Evolutionary conservation across 2,329 filamentous ascomycete genomes (phyloP).

Genomic region (Penicillium sp.): DNA sequence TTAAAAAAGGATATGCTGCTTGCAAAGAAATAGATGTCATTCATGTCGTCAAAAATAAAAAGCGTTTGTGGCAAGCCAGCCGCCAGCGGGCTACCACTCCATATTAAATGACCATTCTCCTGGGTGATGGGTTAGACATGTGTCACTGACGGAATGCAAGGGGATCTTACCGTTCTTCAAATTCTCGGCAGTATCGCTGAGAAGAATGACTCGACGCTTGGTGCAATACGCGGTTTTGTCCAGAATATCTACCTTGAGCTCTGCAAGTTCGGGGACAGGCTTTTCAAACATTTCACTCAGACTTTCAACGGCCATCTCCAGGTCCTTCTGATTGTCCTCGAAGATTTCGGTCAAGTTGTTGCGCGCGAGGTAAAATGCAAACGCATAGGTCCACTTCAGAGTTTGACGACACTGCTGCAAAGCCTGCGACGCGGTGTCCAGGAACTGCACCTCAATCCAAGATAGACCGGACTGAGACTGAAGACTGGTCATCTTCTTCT

Average conservation of each 20-base stretch:
- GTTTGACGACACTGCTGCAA: constrained; percentile 97
- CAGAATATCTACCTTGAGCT: constrained; percentile 94
- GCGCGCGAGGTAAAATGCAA: constrained; percentile 93
- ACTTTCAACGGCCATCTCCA: constrained; percentile 95
- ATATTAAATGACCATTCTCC: constrained; percentile 51
- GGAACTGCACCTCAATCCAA: constrained; percentile 98
- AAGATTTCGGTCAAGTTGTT: constrained; percentile 98
- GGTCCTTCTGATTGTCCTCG: constrained; percentile 96
- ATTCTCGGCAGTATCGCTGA: constrained; percentile 92
- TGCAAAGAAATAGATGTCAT: constrained; percentile 9
- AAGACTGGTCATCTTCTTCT: constrained; percentile 98
- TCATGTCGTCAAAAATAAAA: constrained; percentile 26
- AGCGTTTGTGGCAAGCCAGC: constrained; percentile 1
- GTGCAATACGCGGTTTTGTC: constrained; percentile 98
- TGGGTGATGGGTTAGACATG: constrained; percentile 14
- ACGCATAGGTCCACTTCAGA: constrained; percentile 98
- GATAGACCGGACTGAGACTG: constrained; percentile 94
- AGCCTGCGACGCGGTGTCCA: constrained; percentile 88
- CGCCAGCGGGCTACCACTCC: constrained; percentile 34
- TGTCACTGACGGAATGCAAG: background rate
- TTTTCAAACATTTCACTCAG: constrained; percentile 99
- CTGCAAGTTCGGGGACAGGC: constrained; percentile 79
- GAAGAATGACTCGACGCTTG: constrained; percentile 81
- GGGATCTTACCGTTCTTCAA: constrained; percentile 72
- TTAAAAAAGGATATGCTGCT: constrained; percentile 1